Evolutionary conservation across 1,139 yeast genomes (phyloP).

Genomic region (Suhomyces bribrorum): DNA sequence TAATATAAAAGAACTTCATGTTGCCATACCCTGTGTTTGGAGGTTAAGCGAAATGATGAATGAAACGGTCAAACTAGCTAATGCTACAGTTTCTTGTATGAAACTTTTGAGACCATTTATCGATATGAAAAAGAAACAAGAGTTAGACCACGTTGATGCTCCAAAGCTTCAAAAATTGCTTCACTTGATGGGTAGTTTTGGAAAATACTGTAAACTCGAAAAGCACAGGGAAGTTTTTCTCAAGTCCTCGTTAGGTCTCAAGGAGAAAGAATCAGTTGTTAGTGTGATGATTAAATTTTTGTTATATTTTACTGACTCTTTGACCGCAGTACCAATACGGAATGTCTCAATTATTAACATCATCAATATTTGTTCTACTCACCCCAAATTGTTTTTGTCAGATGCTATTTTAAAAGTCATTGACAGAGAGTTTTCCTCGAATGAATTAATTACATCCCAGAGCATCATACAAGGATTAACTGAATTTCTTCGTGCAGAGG

Average conservation of each 20-base stretch:
- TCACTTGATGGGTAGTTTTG: constrained; percentile 67
- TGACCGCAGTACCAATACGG: constrained; percentile 31
- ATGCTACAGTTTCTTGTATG: constrained; percentile 63
- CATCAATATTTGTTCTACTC: constrained; percentile 56
- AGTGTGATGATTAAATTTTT: constrained; percentile 59
- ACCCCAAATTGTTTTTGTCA: constrained; percentile 63
- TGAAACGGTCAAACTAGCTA: constrained; percentile 52
- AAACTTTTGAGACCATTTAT: constrained; percentile 47
- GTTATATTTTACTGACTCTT: constrained; percentile 48
- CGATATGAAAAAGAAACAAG: constrained; percentile 22
- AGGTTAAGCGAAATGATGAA: constrained; percentile 46
- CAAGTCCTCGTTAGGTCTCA: constrained; percentile 42
- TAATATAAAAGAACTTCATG: constrained; percentile 57
- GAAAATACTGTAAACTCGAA: constrained; percentile 64
- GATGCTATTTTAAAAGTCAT: constrained; percentile 52
- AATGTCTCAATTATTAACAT: constrained; percentile 58
- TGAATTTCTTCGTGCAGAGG: constrained; percentile 56
- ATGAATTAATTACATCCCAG: constrained; percentile 38
- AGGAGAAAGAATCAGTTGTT: constrained; percentile 53
- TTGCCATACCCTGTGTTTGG: constrained; percentile 73
- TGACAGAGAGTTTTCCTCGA: constrained; percentile 48
- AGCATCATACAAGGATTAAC: constrained; percentile 56
- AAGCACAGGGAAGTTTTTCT: constrained; percentile 41
- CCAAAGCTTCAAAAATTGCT: constrained; percentile 57
- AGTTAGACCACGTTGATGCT: constrained; percentile 24